Base-by-base conservation (phyloP, 2,329 filamentous ascomycete genomes). In the Stagonosporopsis rhizophila region DNA sequence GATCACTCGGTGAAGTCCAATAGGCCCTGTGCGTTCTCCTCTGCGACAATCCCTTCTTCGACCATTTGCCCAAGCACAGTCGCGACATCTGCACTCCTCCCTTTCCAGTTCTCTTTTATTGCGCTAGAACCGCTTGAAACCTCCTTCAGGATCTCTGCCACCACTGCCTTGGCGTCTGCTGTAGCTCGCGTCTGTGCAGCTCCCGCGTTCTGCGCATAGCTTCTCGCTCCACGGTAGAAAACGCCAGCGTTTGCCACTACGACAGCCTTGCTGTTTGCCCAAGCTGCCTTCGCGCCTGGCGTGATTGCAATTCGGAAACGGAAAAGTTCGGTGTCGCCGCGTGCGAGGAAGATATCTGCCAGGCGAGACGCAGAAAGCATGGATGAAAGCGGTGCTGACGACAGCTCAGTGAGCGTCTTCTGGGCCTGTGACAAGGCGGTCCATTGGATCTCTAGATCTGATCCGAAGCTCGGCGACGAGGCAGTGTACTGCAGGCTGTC, bases 11-110 rank as follows among this genome's bases (percentile, higher is more conserved):
- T 41, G 32, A 44, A 56, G 3, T 28, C 47, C 44, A 68, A 15
- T 41, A 73, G 45, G 0, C 62, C 65, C 8, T 71, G 64, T 1
- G 53, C 68, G 47, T 70, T 60, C 40, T 68, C 69, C 27, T 52
- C 56, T 8, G 67, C 73, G 19, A 83, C 71, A 60, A 83, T 65
- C 2, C 81, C 81, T 46, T 85, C 83, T 40, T 84, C 83, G 17
- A 82, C 77, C 75, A 83, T 81, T 41, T 82, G 80, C 56, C 80
- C 78, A 23, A 83, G 71, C 23, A 81, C 78, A 49, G 75, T 71
- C 44, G 80, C 59, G 19, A 79, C 74, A 27, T 78, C 74, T n/a
- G 75, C 65, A 57, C 73, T 69, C 27, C 77, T 70, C 37, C 75
- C 71, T 37, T 74, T 76, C 62, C 80, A 71, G 46, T 74, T 74